phyloP scores from a whole-genome alignment of 2,329 filamentous ascomycete species.

The Neofusicoccum sp. region DNA sequence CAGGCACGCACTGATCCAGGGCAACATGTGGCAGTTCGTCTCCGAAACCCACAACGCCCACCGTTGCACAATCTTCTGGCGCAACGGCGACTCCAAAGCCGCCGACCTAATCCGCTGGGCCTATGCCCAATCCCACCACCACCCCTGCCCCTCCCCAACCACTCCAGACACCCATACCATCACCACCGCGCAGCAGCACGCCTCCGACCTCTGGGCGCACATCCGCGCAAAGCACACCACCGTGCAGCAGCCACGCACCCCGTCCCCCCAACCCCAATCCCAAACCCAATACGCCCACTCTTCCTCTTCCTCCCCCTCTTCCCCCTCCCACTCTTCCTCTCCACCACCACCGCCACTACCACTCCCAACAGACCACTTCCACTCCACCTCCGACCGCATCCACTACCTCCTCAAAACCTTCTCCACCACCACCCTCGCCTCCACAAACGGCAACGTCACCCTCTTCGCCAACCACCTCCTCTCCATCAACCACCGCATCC shows the following conservation, averaged over 20 bases:
- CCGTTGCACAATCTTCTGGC: not conserved
- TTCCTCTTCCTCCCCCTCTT: not conserved
- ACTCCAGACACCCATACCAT: not conserved
- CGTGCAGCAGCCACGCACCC: not conserved
- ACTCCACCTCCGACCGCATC: too few species aligned
- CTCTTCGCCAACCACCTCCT: not conserved
- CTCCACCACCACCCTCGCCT: not conserved
- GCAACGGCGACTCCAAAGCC: not conserved
- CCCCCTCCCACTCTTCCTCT: not conserved
- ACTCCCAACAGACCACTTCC: not conserved
- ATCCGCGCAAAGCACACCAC: constrained; percentile 1
- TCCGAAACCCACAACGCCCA: not conserved
- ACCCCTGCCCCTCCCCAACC: not conserved
- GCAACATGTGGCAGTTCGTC: constrained; percentile 7
- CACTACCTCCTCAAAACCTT: not conserved
- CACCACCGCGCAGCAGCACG: not conserved
- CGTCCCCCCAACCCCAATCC: too few species aligned
- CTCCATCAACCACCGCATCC: not conserved
- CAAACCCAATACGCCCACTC: too few species aligned
- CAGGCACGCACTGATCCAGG: not conserved
- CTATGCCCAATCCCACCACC: not conserved
- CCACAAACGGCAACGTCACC: not conserved
- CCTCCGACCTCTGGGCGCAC: not conserved
- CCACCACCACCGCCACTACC: not conserved
- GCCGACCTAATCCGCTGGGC: constrained; percentile 4